These are phyloP conservation scores for Saccharomyces paradoxus DNA, from an alignment of 805 yeast species.

Conservation along the genomic window DNA sequence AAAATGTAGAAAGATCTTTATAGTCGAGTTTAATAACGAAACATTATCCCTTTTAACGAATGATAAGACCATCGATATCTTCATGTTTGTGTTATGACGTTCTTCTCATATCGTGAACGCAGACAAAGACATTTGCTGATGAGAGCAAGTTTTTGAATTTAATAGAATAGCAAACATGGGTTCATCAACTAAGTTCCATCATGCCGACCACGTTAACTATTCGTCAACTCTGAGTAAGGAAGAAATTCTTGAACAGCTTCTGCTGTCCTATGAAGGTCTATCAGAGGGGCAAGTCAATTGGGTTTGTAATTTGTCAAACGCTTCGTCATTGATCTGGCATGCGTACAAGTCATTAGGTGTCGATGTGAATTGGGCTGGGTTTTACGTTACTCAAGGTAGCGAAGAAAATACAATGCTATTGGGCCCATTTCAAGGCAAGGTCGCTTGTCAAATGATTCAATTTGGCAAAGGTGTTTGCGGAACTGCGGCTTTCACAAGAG, in stretches of 20 bases:
- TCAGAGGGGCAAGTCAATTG: conserved; percentile 60
- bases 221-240: conserved; percentile 30
- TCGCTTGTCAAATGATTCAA: conserved; percentile 80
- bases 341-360: conserved; percentile 57
- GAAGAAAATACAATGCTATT: conserved; percentile 41
- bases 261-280: conserved; percentile 59
- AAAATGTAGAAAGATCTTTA: too few relatives aligned
- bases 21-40: too few relatives aligned
- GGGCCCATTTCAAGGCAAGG: conserved; percentile 95
- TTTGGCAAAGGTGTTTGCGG: conserved; percentile 92
- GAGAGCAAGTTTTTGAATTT: neutral
- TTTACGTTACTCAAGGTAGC: conserved; percentile 48
- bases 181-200: conserved; percentile 34
- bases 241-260: conserved; percentile 50
- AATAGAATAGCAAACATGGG: conserved; percentile 8
- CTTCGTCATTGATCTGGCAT: conserved; percentile 82
- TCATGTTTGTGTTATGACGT: neutral
- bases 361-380: conserved; percentile 88
- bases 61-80: neutral
- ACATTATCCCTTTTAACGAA: neutral
- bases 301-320: conserved; percentile 85
- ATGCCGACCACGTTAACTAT: conserved; percentile 70
- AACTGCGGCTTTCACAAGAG: conserved; percentile 49
- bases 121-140: neutral
- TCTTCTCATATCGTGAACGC: neutral